These are phyloP conservation scores for Corylus heterophylla DNA, from an alignment of 306 rosid species.

Conservation along the genomic window DNA sequence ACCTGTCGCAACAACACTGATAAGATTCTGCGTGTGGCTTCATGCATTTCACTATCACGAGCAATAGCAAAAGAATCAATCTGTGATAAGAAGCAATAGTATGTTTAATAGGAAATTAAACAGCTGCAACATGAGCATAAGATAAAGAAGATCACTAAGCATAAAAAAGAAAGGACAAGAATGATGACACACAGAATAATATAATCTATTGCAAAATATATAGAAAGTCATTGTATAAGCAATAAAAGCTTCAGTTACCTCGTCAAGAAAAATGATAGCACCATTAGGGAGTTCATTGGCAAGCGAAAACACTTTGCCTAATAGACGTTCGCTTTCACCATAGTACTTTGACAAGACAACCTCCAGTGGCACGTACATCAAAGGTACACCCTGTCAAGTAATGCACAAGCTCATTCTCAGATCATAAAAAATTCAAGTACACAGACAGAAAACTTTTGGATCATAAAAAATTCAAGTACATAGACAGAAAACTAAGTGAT, in stretches of 20 bases:
- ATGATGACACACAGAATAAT: not conserved
- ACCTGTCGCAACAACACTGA: conserved; percentile 68
- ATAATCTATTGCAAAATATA: not conserved
- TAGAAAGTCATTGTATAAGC: conserved; percentile 11
- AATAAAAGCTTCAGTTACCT: conserved; percentile 48
- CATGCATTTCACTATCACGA: conserved; percentile 84
- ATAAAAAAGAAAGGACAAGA: not conserved
- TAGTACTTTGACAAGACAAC: conserved; percentile 77
- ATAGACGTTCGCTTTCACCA: conserved; percentile 86
- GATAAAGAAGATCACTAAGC: not conserved
- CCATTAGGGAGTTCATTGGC: conserved; percentile 73
- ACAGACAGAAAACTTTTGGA: not conserved
- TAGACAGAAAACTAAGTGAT: not conserved
- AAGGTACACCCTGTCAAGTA: conserved; percentile 73
- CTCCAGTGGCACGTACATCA: conserved; percentile 89
- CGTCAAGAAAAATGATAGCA: conserved; percentile 85
- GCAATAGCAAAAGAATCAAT: conserved; percentile 81
- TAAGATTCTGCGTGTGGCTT: conserved; percentile 85
- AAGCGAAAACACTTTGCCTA: conserved; percentile 80
- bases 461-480: conserved; percentile 2
- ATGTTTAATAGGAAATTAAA: conserved; percentile 10
- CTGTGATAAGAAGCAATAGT: conserved; percentile 34
- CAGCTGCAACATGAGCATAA: not conserved
- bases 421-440: conserved; percentile 6
- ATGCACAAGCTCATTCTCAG: conserved; percentile 26